Evolutionary conservation across 345 rosid species (phyloP), one percentile per base, ranked within the genome.

Genomic region (Boechera divaricarpa): DNA sequence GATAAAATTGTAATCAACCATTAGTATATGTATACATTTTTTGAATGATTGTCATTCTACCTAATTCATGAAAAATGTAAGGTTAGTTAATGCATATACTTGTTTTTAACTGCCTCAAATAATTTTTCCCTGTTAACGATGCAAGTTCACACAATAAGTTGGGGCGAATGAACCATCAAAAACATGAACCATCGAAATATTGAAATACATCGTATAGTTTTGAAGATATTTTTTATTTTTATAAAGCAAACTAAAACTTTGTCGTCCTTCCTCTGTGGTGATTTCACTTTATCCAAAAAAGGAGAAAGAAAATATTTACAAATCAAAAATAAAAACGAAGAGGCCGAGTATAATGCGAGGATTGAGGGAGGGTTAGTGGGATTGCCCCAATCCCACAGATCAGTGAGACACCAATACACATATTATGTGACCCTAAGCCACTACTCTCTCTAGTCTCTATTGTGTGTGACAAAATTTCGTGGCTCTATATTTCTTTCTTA

Each of bases 331-430:
- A 7, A 24, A 35, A 63, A 28, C 29, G 39, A 52, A 59, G 67
- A 39, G 62, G 62, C 63, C 69, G 77, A 58, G 57, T 38, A 65
- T 59, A 58, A 72, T 78, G 81, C 77, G 77, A 72, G 68, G 69
- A 72, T 78, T 72, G 26, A 72, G 81, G 81, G 69, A 70, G 35
- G 15, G 35, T 29, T 5, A 63, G 76, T 70, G 74, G 72, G 33
- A 15, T 52, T 76, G 21, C n/a, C 0, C 5, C 26, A 9, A 70
- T 63, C 53, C 61, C 76, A 77, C 76, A 36, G 42, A 45, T 69
- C 66, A 21, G 24, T 21, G 55, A 71, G 65, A 77, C 76, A 77
- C 72, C 60, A 77, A 70, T 63, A 63, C 70, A 63, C 73, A 72
- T 28, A 72, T 64, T 77, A 71, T 72, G 81, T 48, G 76, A 54